These are phyloP conservation scores for Mollisiaceae sp. DNA, from an alignment of 2,329 filamentous ascomycete species.

Conservation along the genomic window DNA sequence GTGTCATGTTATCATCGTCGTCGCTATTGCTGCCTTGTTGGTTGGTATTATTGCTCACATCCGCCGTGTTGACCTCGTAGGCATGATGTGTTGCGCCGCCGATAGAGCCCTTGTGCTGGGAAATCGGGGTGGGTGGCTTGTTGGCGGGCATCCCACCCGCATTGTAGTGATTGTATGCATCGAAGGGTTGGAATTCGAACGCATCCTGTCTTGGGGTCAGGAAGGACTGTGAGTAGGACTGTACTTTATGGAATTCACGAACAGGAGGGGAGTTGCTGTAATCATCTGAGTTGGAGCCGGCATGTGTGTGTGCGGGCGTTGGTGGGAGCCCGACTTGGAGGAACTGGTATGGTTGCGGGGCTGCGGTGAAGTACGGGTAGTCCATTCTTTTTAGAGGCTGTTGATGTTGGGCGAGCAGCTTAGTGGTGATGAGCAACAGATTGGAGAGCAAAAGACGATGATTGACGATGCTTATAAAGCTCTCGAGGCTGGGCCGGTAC, in stretches of 20 bases:
- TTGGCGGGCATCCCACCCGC: slow-evolving; percentile 26
- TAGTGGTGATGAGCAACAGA: slow-evolving; percentile 18
- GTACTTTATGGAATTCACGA: slow-evolving; percentile 33
- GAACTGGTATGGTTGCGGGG: slow-evolving; percentile 47
- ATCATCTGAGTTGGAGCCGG: slow-evolving; percentile 49
- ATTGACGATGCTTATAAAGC: slow-evolving; percentile 25
- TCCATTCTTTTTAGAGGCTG: slow-evolving; percentile 51
- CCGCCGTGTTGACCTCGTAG: slow-evolving; percentile 32
- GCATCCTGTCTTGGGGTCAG: slow-evolving; percentile 42
- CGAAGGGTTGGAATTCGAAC: slow-evolving; percentile 41
- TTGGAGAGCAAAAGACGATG: slow-evolving; percentile 11
- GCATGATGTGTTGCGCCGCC: slow-evolving; percentile 33
- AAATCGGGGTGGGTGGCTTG: slow-evolving; percentile 37
- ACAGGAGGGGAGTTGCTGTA: slow-evolving; percentile 50
- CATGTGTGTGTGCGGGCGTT: slow-evolving; percentile 41
- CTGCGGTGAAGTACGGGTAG: slow-evolving; percentile 57
- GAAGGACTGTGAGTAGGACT: slow-evolving; percentile 32
- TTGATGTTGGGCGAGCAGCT: slow-evolving; percentile 22
- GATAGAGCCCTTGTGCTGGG: slow-evolving; percentile 37
- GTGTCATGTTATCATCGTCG: slow-evolving; percentile 58
- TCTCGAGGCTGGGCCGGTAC: neutral
- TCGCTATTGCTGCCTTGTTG: slow-evolving; percentile 45
- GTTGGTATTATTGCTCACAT: slow-evolving; percentile 37
- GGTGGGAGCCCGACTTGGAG: slow-evolving; percentile 48
- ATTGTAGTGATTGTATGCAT: slow-evolving; percentile 38